Conservation (phyloP, 83 land plant genomes). For the Thuja plicata region DNA sequence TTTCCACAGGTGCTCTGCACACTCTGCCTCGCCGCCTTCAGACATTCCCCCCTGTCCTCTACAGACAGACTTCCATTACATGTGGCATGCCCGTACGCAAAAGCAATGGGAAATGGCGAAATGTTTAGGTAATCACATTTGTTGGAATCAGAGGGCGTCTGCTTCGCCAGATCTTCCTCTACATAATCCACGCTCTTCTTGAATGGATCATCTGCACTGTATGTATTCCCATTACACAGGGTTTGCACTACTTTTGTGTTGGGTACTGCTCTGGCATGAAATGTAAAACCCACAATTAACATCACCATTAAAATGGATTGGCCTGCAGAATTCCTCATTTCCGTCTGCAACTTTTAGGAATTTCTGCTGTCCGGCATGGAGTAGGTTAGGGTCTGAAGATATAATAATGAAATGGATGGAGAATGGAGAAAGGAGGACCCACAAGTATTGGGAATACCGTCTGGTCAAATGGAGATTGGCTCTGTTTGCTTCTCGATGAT, state of each 20-base stretch:
- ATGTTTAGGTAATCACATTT: conserved; percentile 37
- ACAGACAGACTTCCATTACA: conserved; percentile 23
- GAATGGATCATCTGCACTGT: conserved; percentile 40
- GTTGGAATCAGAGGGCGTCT: conserved; percentile 19
- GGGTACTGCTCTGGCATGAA: conserved; percentile 17
- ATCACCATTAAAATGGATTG: neutral
- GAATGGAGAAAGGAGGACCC: too few relatives aligned
- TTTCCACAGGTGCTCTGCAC: conserved; percentile 23
- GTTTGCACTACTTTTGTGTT: conserved; percentile 20
- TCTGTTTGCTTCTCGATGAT: too few relatives aligned
- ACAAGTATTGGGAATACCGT: too few relatives aligned
- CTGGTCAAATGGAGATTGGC: too few relatives aligned
- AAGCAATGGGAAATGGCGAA: conserved; percentile 46
- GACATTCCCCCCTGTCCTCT: conserved; percentile 26
- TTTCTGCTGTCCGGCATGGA: too few relatives aligned
- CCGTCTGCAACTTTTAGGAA: too few relatives aligned
- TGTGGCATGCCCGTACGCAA: conserved; percentile 41
- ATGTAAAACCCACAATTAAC: neutral
- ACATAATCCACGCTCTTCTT: conserved; percentile 33
- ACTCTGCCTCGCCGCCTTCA: conserved; percentile 18
- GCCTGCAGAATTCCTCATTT: neutral
- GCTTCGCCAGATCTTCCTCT: conserved; percentile 21
- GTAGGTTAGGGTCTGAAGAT: too few relatives aligned
- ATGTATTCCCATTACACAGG: conserved; percentile 32
- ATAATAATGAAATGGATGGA: too few relatives aligned